Evolutionary conservation across 306 rosid genomes (phyloP), one percentile per base, ranked within the genome.

Genomic region (Cicer judaicum): DNA sequence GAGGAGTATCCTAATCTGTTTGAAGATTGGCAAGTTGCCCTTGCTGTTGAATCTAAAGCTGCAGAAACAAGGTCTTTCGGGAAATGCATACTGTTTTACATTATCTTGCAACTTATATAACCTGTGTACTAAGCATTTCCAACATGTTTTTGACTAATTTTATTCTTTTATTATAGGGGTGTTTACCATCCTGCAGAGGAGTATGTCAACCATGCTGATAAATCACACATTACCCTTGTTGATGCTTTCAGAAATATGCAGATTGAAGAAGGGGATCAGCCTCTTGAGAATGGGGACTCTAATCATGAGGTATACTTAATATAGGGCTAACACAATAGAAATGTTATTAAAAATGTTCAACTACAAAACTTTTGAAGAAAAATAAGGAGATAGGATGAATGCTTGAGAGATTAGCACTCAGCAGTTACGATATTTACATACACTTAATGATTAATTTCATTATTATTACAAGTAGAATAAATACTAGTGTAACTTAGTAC

Each of bases 11-110:
- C 99, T 53, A 95, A 95, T 82, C 74, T 95, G 82, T 95, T 95
- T 16, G 97, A 92, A 41, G 97, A 92, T 75, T 95, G 98, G 98
- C 99, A 95, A 89, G 86, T 95, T 84, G 96, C 99, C 42, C 96
- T 89, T 44, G 87, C 92, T 59, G 96, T 92, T 74, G 99, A 95
- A 83, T 92, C 99, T 50, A 92, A 64, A 84, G 88, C 85, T 49
- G 78, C 80, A 55, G 89, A 84, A 76, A 73, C 87, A 81, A 90
- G 99, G 99, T 95, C 56, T 62, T 78, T 48, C 64, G 67, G 61
- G 71, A 54, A 78, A 60, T 66, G 29, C 72, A 1, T 62, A 53
- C 11, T 53, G 46, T 38, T 39, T 21, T 54, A 10, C 38, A 18
- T 76, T 49, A 10, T 67, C 70, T 81, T 78, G 21, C 14, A 16